Evolutionary conservation across 306 rosid genomes (phyloP).

Genomic region (Glycine soja): DNA sequence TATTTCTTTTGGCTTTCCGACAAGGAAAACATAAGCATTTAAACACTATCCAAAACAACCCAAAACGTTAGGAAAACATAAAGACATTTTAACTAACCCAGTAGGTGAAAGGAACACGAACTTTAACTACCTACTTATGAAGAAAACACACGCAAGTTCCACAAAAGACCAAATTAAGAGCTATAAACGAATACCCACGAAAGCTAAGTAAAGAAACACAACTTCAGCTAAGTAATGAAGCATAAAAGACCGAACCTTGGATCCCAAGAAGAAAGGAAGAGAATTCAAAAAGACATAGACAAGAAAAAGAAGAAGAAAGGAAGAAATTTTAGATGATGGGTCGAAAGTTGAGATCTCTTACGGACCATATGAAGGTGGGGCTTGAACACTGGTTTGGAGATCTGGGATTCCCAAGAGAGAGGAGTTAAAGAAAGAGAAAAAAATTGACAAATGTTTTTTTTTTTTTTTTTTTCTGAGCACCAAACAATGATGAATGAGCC

Average conservation of each 20-base stretch:
- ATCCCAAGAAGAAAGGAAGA: background rate
- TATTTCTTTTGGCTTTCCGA: background rate
- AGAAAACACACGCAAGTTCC: constrained; percentile 18
- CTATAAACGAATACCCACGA: background rate
- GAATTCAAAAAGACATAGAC: background rate
- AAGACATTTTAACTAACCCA: constrained; percentile 23
- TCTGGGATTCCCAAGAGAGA: constrained; percentile 46
- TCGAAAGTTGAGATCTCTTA: constrained; percentile 52
- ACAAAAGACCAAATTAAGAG: constrained; percentile 5
- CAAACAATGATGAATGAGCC: constrained; percentile 32
- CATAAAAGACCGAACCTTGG: constrained; percentile 22
- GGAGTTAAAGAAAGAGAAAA: background rate
- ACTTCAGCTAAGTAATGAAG: constrained; percentile 6
- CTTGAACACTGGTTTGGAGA: constrained; percentile 29
- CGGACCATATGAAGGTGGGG: constrained; percentile 39
- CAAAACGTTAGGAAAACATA: background rate
- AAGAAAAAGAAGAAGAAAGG: background rate
- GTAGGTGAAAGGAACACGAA: constrained; percentile 4
- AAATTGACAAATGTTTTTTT: background rate
- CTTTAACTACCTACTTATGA: constrained; percentile 18
- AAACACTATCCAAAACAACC: background rate
- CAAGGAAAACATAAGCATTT: constrained; percentile 14
- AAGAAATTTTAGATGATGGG: constrained; percentile 14
- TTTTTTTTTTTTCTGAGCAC: background rate
- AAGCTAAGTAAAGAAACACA: constrained; percentile 6